Conservation (phyloP, 306 rosid genomes). For the Mucuna pruriens region DNA sequence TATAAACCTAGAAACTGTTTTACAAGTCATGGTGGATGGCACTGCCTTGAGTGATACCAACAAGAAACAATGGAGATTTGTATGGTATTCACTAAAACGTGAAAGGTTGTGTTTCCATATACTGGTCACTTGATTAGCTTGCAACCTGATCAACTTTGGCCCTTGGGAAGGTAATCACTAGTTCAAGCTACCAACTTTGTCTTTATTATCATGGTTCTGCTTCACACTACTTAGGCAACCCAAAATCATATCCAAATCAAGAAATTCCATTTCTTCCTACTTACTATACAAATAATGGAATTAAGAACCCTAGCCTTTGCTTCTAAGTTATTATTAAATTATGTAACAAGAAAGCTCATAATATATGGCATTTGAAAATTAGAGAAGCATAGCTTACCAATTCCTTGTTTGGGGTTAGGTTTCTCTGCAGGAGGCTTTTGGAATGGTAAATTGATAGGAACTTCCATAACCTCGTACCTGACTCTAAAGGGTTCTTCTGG, state of each 20-base stretch:
- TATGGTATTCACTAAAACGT: slow-evolving; percentile 1
- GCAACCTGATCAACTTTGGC: background rate
- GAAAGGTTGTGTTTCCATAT: slow-evolving; percentile 5
- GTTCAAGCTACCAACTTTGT: slow-evolving; percentile 25
- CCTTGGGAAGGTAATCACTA: background rate
- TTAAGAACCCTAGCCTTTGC: background rate
- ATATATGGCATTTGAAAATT: slow-evolving; percentile 7
- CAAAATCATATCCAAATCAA: slow-evolving; percentile 23
- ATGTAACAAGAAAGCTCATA: slow-evolving; percentile 16
- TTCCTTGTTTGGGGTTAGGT: slow-evolving; percentile 99
- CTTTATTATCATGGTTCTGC: slow-evolving; percentile 12
- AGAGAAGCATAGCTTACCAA: slow-evolving; percentile 62
- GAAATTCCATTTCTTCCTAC: slow-evolving; percentile 14
- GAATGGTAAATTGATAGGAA: slow-evolving; percentile 80
- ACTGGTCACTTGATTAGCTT: background rate
- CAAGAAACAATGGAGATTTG: slow-evolving; percentile 4
- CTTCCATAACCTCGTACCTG: slow-evolving; percentile 84
- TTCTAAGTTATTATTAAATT: slow-evolving; percentile 17
- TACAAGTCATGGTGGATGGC: slow-evolving; percentile 8
- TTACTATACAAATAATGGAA: background rate
- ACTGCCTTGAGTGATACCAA: slow-evolving; percentile 5
- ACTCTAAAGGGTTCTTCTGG: slow-evolving; percentile 82
- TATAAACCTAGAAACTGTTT: background rate
- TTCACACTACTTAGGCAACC: slow-evolving; percentile 12
- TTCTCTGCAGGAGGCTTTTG: slow-evolving; percentile 96